These are phyloP conservation scores for Fusarium lyarnte DNA, from an alignment of 2,329 filamentous ascomycete species.

Conservation along the genomic window DNA sequence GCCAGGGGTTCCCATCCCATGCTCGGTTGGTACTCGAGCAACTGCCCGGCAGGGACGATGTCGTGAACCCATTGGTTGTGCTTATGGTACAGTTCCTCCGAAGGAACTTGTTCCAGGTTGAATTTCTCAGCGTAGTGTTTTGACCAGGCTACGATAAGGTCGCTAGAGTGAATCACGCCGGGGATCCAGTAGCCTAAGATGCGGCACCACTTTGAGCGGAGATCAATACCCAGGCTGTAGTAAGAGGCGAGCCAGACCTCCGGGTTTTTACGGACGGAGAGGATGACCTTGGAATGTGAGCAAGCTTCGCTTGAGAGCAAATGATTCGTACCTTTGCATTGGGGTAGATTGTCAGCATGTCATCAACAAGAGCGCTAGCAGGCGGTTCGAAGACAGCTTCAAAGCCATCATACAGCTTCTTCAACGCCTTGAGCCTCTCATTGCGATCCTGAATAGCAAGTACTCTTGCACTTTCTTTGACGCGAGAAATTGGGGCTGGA, in stretches of 20 bases:
- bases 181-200: slow-evolving; percentile 31
- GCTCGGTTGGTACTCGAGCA: slow-evolving; percentile 31
- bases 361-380: slow-evolving; percentile 28
- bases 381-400: slow-evolving; percentile 35
- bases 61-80: slow-evolving; percentile 32
- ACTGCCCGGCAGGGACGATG: slow-evolving; percentile 13
- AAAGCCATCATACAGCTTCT: slow-evolving; percentile 27
- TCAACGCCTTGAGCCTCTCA: slow-evolving; percentile 27
- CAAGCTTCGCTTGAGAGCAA: rapidly evolving
- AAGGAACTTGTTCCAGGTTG: slow-evolving; percentile 9
- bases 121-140: slow-evolving; percentile 28
- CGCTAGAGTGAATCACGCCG: slow-evolving; percentile 30
- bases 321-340: slow-evolving; percentile 18
- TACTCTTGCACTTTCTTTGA: slow-evolving; percentile 31
- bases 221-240: slow-evolving; percentile 30
- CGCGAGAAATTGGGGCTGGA: slow-evolving; percentile 21
- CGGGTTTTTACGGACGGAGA: slow-evolving; percentile 30
- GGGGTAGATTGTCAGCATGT: slow-evolving; percentile 28
- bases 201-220: slow-evolving; percentile 27
- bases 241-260: slow-evolving; percentile 34
- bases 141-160: slow-evolving; percentile 30
- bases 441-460: slow-evolving; percentile 22
- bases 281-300: slow-evolving; percentile 18
- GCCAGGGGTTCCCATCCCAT: slow-evolving; percentile 33
- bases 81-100: slow-evolving; percentile 21